Conservation (phyloP, 2,329 filamentous ascomycete genomes). For the Aspergillus phoenicis region DNA sequence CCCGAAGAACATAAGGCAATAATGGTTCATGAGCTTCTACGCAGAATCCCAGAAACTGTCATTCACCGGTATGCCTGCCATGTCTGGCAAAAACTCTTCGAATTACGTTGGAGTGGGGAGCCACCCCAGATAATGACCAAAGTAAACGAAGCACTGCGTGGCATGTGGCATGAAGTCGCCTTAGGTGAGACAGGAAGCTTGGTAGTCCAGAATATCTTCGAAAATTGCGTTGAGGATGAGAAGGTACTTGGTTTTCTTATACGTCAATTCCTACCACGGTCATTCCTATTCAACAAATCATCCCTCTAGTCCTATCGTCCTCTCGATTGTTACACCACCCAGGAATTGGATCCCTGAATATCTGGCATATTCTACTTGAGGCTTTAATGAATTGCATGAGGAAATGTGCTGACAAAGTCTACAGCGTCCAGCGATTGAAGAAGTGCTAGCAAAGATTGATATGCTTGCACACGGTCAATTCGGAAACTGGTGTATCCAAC, state of each 20-base stretch:
- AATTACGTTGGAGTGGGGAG: conserved; percentile 90
- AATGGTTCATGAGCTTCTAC: conserved; percentile 97
- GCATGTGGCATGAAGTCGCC: conserved; percentile 99
- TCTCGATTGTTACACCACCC: not conserved
- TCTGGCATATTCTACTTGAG: too few species aligned
- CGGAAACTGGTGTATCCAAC: conserved; percentile 99
- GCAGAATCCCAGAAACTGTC: conserved; percentile 93
- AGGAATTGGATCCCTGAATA: too few species aligned
- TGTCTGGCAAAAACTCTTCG: conserved; percentile 99
- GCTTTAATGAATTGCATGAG: not conserved
- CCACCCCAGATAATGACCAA: conserved; percentile 98
- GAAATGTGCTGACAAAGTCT: conserved; percentile 22
- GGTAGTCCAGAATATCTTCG: conserved; percentile 99
- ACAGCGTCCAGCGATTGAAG: conserved; percentile 95
- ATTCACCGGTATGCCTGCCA: conserved; percentile 98
- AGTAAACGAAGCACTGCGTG: conserved; percentile 89
- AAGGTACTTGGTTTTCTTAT: conserved; percentile 66
- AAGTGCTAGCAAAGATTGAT: conserved; percentile 92
- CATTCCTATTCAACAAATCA: not conserved
- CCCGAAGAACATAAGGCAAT: conserved; percentile 96
- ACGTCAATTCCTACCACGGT: not conserved
- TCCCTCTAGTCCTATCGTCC: too few species aligned
- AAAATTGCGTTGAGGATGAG: conserved; percentile 97
- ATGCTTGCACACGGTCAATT: conserved; percentile 97
- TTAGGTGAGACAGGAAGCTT: conserved; percentile 95